Evolutionary conservation across 2,329 filamentous ascomycete species (phyloP).

Genomic region (Stylonectria norvegica): DNA sequence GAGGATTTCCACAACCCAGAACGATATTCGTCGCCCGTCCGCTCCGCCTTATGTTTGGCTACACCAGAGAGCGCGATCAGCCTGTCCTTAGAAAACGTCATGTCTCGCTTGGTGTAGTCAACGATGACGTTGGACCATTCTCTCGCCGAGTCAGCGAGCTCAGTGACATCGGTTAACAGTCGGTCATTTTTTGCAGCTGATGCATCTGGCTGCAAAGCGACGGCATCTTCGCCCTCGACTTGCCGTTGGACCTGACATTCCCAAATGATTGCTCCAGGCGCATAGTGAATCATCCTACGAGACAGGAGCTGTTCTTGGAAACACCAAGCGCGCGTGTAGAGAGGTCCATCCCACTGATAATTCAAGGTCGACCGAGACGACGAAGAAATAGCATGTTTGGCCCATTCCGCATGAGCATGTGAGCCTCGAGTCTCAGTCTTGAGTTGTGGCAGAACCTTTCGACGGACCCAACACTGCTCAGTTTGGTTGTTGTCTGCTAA

Average conservation of each 20-base stretch:
- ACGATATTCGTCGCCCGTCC: slow-evolving; percentile 1
- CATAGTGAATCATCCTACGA: slow-evolving; percentile 1
- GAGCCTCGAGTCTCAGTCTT: neutral
- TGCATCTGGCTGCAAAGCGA: neutral
- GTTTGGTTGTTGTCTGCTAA: neutral
- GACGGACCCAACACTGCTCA: neutral
- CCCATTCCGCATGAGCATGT: neutral
- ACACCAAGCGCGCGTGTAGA: slow-evolving; percentile 5
- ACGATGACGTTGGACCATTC: neutral
- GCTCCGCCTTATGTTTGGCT: neutral
- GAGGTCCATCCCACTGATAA: slow-evolving; percentile 1
- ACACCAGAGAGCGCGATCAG: slow-evolving; percentile 3
- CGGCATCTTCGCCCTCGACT: slow-evolving; percentile 1
- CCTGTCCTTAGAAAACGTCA: slow-evolving; percentile 4
- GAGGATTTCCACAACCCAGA: slow-evolving; percentile 3
- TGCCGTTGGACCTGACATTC: neutral
- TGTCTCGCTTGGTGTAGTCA: slow-evolving; percentile 1
- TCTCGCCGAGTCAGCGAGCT: neutral
- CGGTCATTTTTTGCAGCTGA: too few relatives aligned
- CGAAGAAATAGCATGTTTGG: neutral
- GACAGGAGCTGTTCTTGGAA: slow-evolving; percentile 6
- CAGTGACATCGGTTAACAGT: too few relatives aligned
- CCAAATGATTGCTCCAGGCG: slow-evolving; percentile 2
- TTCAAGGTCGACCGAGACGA: neutral
- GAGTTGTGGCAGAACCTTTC: slow-evolving; percentile 1